Conservation (phyloP, 164 flowering plant species). For the Chimonanthus salicifolius region DNA sequence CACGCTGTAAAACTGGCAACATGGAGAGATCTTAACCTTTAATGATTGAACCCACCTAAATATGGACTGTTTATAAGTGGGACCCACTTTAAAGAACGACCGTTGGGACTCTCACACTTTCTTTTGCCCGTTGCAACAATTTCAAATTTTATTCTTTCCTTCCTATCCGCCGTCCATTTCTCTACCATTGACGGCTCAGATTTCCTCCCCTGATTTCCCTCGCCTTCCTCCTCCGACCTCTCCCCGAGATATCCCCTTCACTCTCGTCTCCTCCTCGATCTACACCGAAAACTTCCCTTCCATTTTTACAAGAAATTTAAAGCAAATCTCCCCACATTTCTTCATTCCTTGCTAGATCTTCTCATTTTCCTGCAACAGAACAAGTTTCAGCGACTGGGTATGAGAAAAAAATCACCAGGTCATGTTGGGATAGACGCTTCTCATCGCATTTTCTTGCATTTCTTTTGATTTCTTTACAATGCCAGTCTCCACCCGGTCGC, state of each 20-base stretch:
- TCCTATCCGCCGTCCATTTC: conserved; percentile 20
- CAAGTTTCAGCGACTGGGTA: neutral
- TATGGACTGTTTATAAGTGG: neutral
- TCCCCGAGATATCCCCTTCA: neutral
- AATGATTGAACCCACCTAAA: neutral
- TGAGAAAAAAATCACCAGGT: neutral
- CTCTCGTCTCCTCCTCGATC: neutral
- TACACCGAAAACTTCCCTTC: neutral
- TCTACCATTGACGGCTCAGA: conserved; percentile 27
- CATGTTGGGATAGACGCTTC: conserved; percentile 26
- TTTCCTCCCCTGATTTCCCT: conserved; percentile 4
- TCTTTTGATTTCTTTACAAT: conserved; percentile 18
- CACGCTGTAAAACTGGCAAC: too few relatives aligned
- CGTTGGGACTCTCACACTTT: conserved; percentile 17
- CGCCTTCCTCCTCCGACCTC: neutral
- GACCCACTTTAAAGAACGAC: conserved; percentile 6
- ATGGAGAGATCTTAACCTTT: neutral
- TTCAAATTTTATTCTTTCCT: conserved; percentile 18
- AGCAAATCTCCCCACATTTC: neutral
- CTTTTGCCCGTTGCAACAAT: conserved; percentile 24
- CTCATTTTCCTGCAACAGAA: neutral
- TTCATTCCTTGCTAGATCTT: neutral
- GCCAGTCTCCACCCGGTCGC: conserved; percentile 76
- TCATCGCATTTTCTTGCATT: neutral
- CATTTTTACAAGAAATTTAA: neutral